Evolutionary conservation across 768 basidiomycete species (phyloP).

Genomic region (Hemileccinum rubropunctum): DNA sequence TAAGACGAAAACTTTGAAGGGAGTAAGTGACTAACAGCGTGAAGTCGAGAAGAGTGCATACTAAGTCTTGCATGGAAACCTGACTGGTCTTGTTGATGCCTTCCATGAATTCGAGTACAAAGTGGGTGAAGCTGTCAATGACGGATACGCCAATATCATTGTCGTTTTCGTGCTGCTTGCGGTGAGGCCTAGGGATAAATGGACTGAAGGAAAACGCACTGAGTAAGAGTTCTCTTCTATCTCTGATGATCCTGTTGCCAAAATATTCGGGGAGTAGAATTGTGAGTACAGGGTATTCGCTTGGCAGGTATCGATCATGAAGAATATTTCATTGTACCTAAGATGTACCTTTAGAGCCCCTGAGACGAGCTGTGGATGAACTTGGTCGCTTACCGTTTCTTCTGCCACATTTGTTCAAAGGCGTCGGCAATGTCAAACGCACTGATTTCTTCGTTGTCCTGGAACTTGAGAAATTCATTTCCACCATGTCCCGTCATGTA

Average conservation of each 20-base stretch:
- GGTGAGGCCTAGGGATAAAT: neutral
- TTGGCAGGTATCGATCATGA: slow-evolving; percentile 99
- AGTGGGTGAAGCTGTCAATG: slow-evolving; percentile 93
- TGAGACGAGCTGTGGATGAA: neutral
- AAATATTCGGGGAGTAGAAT: slow-evolving; percentile 89
- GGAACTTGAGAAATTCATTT: slow-evolving; percentile 98
- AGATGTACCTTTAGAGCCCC: slow-evolving; percentile 33
- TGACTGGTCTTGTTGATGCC: slow-evolving; percentile 87
- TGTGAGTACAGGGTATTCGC: slow-evolving; percentile 95
- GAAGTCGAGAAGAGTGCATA: slow-evolving; percentile 36
- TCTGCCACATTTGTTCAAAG: slow-evolving; percentile 98
- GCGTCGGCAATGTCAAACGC: slow-evolving; percentile 98
- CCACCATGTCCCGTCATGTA: slow-evolving; percentile 99
- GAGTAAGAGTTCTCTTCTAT: slow-evolving; percentile 93
- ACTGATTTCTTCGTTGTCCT: slow-evolving; percentile 97
- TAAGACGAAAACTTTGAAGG: slow-evolving; percentile 73
- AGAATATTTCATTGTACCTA: slow-evolving; percentile 89
- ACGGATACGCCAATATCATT: slow-evolving; percentile 93
- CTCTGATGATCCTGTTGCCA: slow-evolving; percentile 84
- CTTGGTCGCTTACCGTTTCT: slow-evolving; percentile 63
- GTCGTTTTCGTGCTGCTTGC: slow-evolving; percentile 81
- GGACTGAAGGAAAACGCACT: slow-evolving; percentile 42
- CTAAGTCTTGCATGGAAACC: slow-evolving; percentile 77
- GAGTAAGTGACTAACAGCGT: slow-evolving; percentile 6
- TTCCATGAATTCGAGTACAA: slow-evolving; percentile 88